A percentile compares a stretch with the other conserved stretches of the same genome.
Conservation (phyloP, 2,329 filamentous ascomycete species). For the Alternaria tenuissima region DNA sequence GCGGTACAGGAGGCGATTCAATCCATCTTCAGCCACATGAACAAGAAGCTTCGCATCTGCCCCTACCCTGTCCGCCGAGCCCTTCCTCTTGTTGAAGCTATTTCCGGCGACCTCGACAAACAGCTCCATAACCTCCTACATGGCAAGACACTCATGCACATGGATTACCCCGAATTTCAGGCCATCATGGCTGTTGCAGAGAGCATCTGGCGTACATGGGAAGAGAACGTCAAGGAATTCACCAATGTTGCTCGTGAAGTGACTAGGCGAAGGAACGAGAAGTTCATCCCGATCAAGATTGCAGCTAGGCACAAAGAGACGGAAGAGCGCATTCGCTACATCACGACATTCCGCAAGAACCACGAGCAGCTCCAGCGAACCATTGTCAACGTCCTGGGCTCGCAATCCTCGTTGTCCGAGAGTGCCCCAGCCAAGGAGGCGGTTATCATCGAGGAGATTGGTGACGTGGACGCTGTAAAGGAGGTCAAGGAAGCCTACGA, state of each 20-base stretch:
- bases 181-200: constrained; percentile 84
- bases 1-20: constrained; percentile 90
- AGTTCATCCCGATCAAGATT: constrained; percentile 99
- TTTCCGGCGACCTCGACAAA: constrained; percentile 89
- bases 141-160: constrained; percentile 86
- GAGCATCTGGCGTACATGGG: constrained; percentile 90
- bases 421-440: constrained; percentile 51
- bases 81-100: constrained; percentile 92
- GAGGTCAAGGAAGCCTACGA: constrained; percentile 96
- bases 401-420: constrained; percentile 58
- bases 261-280: constrained; percentile 90
- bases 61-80: constrained; percentile 94
- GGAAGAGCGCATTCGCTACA: constrained; percentile 90
- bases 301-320: constrained; percentile 85
- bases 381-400: constrained; percentile 94
- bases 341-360: constrained; percentile 92
- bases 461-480: constrained; percentile 95
- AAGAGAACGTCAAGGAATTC: constrained; percentile 96
- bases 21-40: constrained; percentile 91
- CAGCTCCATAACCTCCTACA: constrained; percentile 86
- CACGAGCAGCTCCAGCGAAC: constrained; percentile 97
- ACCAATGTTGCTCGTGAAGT: constrained; percentile 97
- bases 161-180: constrained; percentile 91
- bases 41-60: constrained; percentile 96
- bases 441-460: constrained; percentile 89